These are phyloP conservation scores for Corniculantispora saksenae DNA, from an alignment of 2,329 filamentous ascomycete genomes.

Conservation along the genomic window DNA sequence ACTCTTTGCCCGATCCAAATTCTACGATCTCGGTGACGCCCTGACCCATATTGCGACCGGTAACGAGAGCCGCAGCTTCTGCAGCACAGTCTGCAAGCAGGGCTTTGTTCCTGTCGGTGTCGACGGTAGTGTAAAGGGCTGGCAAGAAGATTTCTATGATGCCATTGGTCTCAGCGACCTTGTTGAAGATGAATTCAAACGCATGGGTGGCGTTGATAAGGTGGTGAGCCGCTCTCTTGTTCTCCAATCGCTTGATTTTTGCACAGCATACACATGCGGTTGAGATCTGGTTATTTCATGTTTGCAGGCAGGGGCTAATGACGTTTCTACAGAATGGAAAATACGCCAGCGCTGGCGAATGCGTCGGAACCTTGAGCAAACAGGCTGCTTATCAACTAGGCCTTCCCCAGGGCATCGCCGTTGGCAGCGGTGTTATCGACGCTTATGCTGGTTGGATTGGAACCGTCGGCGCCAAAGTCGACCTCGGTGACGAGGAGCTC, in stretches of 20 bases:
- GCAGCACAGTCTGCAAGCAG: conserved; percentile 96
- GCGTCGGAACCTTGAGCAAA: conserved; percentile 81
- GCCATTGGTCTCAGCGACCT: conserved; percentile 86
- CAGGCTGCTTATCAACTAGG: conserved; percentile 83
- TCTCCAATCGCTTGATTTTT: conserved; percentile 18
- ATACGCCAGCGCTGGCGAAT: conserved; percentile 88
- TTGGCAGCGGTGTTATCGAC: conserved; percentile 96
- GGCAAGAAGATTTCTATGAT: conserved; percentile 92
- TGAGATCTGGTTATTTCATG: no score
- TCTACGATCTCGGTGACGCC: conserved; percentile 92
- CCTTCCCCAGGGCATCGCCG: conserved; percentile 81
- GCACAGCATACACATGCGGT: not conserved
- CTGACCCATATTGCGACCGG: conserved; percentile 93
- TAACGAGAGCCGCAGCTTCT: conserved; percentile 88
- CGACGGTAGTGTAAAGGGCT: conserved; percentile 94
- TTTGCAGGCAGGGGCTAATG: not conserved
- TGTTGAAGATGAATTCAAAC: conserved; percentile 81
- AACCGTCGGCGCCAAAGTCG: conserved; percentile 94
- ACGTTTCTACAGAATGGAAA: conserved; percentile 71
- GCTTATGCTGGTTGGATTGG: conserved; percentile 99
- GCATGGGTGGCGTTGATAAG: conserved; percentile 91
- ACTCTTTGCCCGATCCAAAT: conserved; percentile 89
- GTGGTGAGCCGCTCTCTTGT: conserved; percentile 75
- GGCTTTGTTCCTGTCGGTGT: conserved; percentile 96
- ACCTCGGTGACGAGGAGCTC: conserved; percentile 66